phyloP scores from a whole-genome alignment of 192 early-diverging fungal species.

The Entrophospora sp. region DNA sequence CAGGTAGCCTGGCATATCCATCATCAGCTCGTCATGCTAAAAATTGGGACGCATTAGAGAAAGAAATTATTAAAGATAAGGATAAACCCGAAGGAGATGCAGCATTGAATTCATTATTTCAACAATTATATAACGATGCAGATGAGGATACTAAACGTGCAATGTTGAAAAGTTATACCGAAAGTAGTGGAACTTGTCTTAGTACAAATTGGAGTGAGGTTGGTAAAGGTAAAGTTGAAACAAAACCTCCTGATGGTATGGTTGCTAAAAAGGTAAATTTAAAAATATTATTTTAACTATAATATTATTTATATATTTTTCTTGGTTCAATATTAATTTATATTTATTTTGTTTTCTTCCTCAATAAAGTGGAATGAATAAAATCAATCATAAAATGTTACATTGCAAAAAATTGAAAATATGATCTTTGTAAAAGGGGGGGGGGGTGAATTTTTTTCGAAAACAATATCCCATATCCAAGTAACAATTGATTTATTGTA shows the following conservation, averaged over 20 bases:
- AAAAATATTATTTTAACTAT: background rate
- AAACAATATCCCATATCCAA: too few species aligned
- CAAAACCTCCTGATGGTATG: slow-evolving; percentile 88
- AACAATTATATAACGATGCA: slow-evolving; percentile 85
- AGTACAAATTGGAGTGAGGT: slow-evolving; percentile 96
- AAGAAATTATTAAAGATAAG: slow-evolving; percentile 66
- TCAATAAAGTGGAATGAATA: too few species aligned
- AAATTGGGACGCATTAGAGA: slow-evolving; percentile 80
- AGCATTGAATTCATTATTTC: slow-evolving; percentile 86
- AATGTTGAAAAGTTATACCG: slow-evolving; percentile 97
- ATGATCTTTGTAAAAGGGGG: too few species aligned
- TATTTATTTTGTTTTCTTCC: too few species aligned
- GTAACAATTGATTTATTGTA: too few species aligned
- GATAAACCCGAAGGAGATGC: slow-evolving; percentile 86
- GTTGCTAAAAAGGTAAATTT: slow-evolving; percentile 60
- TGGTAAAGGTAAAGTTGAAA: slow-evolving; percentile 71
- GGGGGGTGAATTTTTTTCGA: too few species aligned
- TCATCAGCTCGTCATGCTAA: slow-evolving; percentile 46
- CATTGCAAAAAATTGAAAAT: too few species aligned
- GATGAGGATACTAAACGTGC: slow-evolving; percentile 79
- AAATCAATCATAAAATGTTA: too few species aligned
- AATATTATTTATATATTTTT: too few species aligned
- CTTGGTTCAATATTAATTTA: too few species aligned
- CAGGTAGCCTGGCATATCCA: too few species aligned
- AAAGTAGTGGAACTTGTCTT: slow-evolving; percentile 89